These are phyloP conservation scores for Pseudevernia furfuracea DNA, from an alignment of 495 filamentous ascomycete genomes.

Conservation along the genomic window DNA sequence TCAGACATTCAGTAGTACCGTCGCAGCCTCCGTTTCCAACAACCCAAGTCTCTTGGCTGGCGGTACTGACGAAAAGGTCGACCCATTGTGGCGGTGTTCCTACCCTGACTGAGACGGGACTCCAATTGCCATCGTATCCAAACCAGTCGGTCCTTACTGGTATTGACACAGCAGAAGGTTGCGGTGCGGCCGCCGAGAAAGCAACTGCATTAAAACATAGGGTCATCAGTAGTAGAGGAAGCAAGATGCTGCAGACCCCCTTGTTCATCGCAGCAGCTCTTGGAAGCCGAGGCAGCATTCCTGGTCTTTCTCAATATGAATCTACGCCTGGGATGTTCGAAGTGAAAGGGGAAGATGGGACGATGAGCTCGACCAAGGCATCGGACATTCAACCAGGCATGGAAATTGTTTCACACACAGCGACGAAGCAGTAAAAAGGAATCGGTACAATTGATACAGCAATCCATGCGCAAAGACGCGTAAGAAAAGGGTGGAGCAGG, in stretches of 20 bases:
- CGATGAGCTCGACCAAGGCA: not conserved
- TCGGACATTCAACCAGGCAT: not conserved
- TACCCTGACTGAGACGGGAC: conserved; percentile 42
- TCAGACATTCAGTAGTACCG: conserved; percentile 22
- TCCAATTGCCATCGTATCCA: conserved; percentile 22
- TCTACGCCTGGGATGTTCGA: not conserved
- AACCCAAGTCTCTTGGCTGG: conserved; percentile 50
- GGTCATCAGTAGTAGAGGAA: not conserved
- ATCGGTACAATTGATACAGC: not conserved
- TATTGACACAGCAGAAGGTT: conserved; percentile 14
- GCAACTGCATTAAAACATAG: not conserved
- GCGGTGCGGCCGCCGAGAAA: not conserved
- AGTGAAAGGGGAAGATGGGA: not conserved
- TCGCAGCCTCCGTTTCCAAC: conserved; percentile 46
- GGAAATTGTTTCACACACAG: not conserved
- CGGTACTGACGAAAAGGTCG: conserved; percentile 50
- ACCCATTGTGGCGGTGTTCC: conserved; percentile 51
- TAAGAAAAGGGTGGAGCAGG: not conserved
- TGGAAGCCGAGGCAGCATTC: not conserved
- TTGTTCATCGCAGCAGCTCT: not conserved
- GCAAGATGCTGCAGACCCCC: not conserved
- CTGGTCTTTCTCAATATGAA: not conserved
- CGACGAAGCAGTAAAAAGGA: not conserved
- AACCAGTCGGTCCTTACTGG: conserved; percentile 18
- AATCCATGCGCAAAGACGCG: not conserved